Evolutionary conservation across 2,329 filamentous ascomycete species (phyloP), one percentile per base, ranked within the genome.

Genomic region (Fusarium gaditjirri): DNA sequence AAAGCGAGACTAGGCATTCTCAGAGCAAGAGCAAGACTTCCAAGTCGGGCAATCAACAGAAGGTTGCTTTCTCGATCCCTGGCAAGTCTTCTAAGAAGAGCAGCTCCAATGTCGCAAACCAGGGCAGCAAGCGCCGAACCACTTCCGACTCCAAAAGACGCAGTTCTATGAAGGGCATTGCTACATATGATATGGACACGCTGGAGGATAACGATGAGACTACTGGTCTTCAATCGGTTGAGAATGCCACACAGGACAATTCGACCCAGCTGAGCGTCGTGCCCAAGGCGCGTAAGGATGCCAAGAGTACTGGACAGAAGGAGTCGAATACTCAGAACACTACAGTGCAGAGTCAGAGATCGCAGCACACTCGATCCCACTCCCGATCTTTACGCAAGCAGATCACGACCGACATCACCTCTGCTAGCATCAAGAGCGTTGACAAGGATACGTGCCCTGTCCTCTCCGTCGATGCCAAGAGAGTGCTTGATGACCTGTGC

Each of bases 401-500:
- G 19, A 63, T 70, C 8, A 65, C 75, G 23, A 76, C 72, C 6
- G 78, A 80, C 38, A 14, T 68, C n/a, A 73, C 71, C 31, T 61
- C 64, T 33, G 67, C 74, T 55, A 73, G 72, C 59, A 72, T 76
- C 57, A 77, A 71, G 54, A 75, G 71, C 16, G 49, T 72, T 29
- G 77, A 77, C 42, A 76, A 73, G 58, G 78, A 80, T 47, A 73
- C 77, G 9, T 83, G 85, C 70, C 83, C 85, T n/a, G 81, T 82
- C 4, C 83, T 90, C 17, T 89, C 88, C 16, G 80, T 79, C 43
- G 84, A 86, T 61, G 87, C 87, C 56, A 85, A 85, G 42, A 85
- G 83, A 60, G 84, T 90, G 39, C 82, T 90, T 23, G 85, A 89
- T 65, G 80, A 80, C 47, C 82, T 90, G 31, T 88, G 86, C 73